phyloP scores from a whole-genome alignment of 768 basidiomycete species.

The Gautieria morchelliformis region DNA sequence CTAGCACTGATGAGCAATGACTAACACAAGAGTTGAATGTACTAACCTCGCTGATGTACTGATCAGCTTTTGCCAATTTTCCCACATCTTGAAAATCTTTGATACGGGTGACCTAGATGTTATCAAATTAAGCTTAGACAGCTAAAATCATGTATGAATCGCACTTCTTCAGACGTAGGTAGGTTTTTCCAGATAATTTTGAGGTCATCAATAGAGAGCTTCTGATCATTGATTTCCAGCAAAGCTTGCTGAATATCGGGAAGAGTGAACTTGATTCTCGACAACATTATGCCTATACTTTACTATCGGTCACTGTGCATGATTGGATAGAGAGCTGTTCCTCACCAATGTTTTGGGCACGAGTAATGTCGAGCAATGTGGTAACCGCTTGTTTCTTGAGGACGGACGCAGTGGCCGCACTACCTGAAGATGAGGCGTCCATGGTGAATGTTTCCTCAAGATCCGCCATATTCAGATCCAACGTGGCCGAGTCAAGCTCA shows the following conservation, averaged over 20 bases:
- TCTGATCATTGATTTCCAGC: constrained; percentile 59
- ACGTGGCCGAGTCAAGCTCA: constrained; percentile 30
- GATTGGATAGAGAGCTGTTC: constrained; percentile 1
- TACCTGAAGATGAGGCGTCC: constrained; percentile 32
- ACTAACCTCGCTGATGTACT: constrained; percentile 67
- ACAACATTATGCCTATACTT: constrained; percentile 69
- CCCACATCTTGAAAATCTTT: constrained; percentile 60
- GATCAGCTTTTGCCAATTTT: constrained; percentile 75
- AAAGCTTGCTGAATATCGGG: constrained; percentile 62
- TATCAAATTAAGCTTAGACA: background rate
- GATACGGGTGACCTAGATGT: constrained; percentile 47
- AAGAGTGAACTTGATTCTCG: constrained; percentile 56
- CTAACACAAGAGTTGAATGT: no score
- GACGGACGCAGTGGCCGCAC: constrained; percentile 31
- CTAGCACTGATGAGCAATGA: constrained; percentile 25
- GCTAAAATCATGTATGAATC: constrained; percentile 5
- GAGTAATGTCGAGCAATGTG: constrained; percentile 67
- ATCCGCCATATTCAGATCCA: constrained; percentile 54
- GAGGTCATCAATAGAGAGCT: constrained; percentile 64
- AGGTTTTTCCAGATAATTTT: constrained; percentile 64
- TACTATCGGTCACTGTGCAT: background rate
- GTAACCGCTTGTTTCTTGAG: constrained; percentile 51
- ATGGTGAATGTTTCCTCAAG: constrained; percentile 67
- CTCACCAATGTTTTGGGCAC: constrained; percentile 78
- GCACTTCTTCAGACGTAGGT: constrained; percentile 76